phyloP scores from a whole-genome alignment of 169 alveolate species.

The Plasmodium yoelii region DNA sequence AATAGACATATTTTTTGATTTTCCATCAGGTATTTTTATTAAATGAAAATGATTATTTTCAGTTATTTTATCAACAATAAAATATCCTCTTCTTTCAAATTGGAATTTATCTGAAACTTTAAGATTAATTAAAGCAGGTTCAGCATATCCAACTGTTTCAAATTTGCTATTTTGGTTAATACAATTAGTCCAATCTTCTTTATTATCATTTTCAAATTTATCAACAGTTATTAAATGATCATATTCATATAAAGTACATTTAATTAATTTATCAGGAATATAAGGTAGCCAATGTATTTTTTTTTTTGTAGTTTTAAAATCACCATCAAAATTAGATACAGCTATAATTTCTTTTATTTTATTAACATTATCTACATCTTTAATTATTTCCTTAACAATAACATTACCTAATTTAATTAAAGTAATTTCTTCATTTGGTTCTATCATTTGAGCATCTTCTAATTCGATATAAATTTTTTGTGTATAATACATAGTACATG shows the following conservation, averaged over 20 bases:
- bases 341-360: constrained; percentile 83
- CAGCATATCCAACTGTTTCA: constrained; percentile 89
- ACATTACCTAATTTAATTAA: constrained; percentile 98
- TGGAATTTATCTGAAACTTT: constrained; percentile 91
- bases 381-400: constrained; percentile 74
- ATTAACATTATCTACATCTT: constrained; percentile 78
- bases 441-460: constrained; percentile 93
- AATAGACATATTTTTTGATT: constrained; percentile 78
- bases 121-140: constrained; percentile 82
- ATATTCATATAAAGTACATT: constrained; percentile 91
- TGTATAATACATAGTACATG: constrained; percentile 85
- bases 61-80: constrained; percentile 91
- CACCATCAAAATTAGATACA: constrained; percentile 90
- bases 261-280: constrained; percentile 78
- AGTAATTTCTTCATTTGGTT: constrained; percentile 95
- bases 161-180: constrained; percentile 86
- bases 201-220: constrained; percentile 92
- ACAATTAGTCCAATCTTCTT: constrained; percentile 85
- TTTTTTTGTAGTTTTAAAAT: constrained; percentile 95
- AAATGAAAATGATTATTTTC: constrained; percentile 81
- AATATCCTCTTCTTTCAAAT: constrained; percentile 98
- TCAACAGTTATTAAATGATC: constrained; percentile 95
- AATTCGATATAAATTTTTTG: constrained; percentile 89
- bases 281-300: constrained; percentile 93
- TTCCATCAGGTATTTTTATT: constrained; percentile 96